Conservation (phyloP, 768 basidiomycete genomes). For the Udeniomyces megalosporus region DNA sequence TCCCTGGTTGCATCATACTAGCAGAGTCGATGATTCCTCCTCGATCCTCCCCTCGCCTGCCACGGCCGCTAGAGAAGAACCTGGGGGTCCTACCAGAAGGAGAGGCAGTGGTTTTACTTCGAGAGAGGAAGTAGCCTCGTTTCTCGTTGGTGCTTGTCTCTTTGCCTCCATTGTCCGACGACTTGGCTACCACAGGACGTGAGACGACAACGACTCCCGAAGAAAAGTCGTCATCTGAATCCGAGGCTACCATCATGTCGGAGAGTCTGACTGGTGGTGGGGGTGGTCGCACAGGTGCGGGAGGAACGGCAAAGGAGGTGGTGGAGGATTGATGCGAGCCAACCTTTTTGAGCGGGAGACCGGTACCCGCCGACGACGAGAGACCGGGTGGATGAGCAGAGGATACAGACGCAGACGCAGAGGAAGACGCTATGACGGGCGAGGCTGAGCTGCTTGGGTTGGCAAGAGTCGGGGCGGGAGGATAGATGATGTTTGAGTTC, state of each 20-base stretch:
- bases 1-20: background rate
- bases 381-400: too few relatives aligned
- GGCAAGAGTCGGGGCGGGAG: too few relatives aligned
- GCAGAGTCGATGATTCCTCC: too few relatives aligned
- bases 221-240: conserved; percentile 13
- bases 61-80: background rate
- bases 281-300: background rate
- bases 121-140: background rate
- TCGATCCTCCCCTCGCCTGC: background rate
- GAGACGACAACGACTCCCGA: conserved; percentile 9
- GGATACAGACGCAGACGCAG: too few relatives aligned
- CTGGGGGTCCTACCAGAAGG: background rate
- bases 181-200: conserved; percentile 3
- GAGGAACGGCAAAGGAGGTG: too few relatives aligned
- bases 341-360: background rate
- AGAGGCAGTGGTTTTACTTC: background rate
- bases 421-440: too few relatives aligned
- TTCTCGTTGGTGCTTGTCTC: background rate
- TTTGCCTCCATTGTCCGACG: background rate
- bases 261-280: background rate
- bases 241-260: conserved; percentile 14
- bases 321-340: background rate
- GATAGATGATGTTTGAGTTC: background rate
- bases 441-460: too few relatives aligned
- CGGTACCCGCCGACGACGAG: background rate